phyloP scores from a whole-genome alignment of 768 basidiomycete species.

The Rhodotorula graminis region DNA sequence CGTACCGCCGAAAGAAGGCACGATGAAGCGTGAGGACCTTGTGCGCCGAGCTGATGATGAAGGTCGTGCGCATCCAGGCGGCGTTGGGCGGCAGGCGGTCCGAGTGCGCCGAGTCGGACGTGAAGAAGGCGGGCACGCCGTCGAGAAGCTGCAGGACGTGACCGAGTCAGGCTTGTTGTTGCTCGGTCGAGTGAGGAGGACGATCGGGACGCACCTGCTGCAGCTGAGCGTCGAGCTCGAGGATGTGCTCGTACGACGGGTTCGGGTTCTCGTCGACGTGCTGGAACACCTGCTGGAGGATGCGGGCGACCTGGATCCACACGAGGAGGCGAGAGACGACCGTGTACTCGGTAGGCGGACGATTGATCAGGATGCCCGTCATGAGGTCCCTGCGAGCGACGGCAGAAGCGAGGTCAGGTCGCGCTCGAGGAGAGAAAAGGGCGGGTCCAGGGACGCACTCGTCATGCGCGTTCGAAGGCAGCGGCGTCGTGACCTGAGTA shows the following conservation, averaged over 20 bases:
- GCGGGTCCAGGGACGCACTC: neutral
- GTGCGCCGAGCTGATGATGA: conserved; percentile 7
- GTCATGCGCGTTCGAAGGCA: conserved; percentile 16
- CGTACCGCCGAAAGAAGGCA: conserved; percentile 8
- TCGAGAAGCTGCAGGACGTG: neutral
- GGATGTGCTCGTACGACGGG: conserved; percentile 3
- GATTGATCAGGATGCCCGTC: conserved; percentile 11
- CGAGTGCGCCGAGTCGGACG: neutral
- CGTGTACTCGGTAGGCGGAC: conserved; percentile 15
- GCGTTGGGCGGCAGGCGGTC: conserved; percentile 9
- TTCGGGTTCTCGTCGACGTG: conserved; percentile 19
- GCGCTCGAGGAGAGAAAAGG: too few species aligned
- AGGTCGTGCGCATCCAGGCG: conserved; percentile 10
- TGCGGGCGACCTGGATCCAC: conserved; percentile 21
- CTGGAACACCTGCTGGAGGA: conserved; percentile 16
- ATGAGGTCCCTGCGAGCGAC: conserved; percentile 9
- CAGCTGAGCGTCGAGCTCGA: neutral
- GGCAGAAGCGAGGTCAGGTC: neutral
- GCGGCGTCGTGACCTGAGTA: conserved; percentile 21
- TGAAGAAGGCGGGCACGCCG: neutral
- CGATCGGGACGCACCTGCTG: too few species aligned
- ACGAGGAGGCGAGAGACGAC: conserved; percentile 1
- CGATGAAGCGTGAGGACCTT: conserved; percentile 16
- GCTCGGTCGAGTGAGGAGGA: too few species aligned
- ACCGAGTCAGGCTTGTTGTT: too few species aligned